These are phyloP conservation scores for Penicillium crustosum DNA, from an alignment of 2,329 filamentous ascomycete species.

Conservation along the genomic window DNA sequence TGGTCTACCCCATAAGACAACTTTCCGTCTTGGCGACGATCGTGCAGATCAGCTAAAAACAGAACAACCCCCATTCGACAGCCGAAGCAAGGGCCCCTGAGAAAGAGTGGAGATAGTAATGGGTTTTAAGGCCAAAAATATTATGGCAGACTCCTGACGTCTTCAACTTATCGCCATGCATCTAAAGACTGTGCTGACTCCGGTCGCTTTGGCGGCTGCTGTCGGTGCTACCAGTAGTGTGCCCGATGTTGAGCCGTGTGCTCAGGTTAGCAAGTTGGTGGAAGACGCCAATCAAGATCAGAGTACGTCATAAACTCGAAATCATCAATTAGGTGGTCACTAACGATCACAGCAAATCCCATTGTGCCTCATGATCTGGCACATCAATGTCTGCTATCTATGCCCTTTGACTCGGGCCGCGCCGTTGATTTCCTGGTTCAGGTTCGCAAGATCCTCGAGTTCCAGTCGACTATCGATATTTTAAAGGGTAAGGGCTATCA, in stretches of 20 bases:
- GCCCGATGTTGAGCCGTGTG: conserved; percentile 23
- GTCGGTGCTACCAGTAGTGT: conserved; percentile 12
- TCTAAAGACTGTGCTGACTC: conserved; percentile 14
- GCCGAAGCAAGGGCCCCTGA: conserved; percentile 24
- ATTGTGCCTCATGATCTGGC: conserved; percentile 22
- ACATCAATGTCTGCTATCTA: conserved; percentile 29
- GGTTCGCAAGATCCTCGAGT: conserved; percentile 44
- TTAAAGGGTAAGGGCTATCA: conserved; percentile 37
- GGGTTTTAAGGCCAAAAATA: neutral
- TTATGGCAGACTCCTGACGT: conserved; percentile 3
- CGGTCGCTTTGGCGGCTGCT: conserved; percentile 15
- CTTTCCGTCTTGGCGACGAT: conserved; percentile 22
- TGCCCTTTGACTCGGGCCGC: conserved; percentile 30
- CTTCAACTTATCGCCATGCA: conserved; percentile 18
- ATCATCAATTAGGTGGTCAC: neutral
- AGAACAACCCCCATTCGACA: conserved; percentile 8
- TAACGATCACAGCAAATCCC: conserved; percentile 18
- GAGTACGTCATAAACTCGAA: conserved; percentile 10
- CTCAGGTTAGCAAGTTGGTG: conserved; percentile 20
- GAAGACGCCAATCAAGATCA: conserved; percentile 18
- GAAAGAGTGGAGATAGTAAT: conserved; percentile 18
- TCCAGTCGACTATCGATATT: conserved; percentile 51
- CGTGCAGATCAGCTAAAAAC: conserved; percentile 22
- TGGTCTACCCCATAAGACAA: conserved; percentile 1
- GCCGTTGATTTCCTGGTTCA: conserved; percentile 27